These are phyloP conservation scores for Pseudoturritis turrita DNA, from an alignment of 345 rosid genomes.

Conservation along the genomic window DNA sequence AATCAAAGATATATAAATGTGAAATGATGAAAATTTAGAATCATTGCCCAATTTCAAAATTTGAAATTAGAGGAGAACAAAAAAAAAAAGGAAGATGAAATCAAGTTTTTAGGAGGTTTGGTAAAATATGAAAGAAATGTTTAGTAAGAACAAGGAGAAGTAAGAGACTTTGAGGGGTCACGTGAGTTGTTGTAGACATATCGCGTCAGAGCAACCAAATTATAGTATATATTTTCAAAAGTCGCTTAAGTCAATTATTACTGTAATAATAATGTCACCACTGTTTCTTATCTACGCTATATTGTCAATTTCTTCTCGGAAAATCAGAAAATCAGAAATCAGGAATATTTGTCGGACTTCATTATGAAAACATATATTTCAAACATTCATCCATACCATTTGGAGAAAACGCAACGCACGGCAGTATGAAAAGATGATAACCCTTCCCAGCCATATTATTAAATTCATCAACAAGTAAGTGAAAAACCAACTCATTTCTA, in stretches of 20 bases:
- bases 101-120: slow-evolving; percentile 17
- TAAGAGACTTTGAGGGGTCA: slow-evolving; percentile 20
- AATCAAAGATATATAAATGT: background rate
- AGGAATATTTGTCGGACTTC: slow-evolving; percentile 25
- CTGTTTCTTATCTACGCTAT: slow-evolving; percentile 18
- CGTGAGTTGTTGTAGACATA: slow-evolving; percentile 33
- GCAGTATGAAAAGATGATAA: no score
- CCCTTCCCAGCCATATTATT: no score
- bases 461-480: no score
- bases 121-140: slow-evolving; percentile 16
- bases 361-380: background rate
- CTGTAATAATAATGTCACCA: slow-evolving; percentile 34
- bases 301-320: slow-evolving; percentile 29
- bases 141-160: background rate
- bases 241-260: slow-evolving; percentile 25
- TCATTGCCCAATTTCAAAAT: slow-evolving; percentile 19
- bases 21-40: slow-evolving; percentile 10
- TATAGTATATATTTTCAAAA: slow-evolving; percentile 13
- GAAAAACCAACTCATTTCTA: no score
- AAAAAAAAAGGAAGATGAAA: background rate
- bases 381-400: no score
- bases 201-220: slow-evolving; percentile 10
- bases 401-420: no score
- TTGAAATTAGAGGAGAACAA: slow-evolving; percentile 13
- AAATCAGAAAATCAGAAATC: slow-evolving; percentile 8